A percentile compares a stretch with the other conserved stretches of the same genome.
phyloP scores from a whole-genome alignment of 2,329 filamentous ascomycete genomes.

The Penicillium hesseltinei region DNA sequence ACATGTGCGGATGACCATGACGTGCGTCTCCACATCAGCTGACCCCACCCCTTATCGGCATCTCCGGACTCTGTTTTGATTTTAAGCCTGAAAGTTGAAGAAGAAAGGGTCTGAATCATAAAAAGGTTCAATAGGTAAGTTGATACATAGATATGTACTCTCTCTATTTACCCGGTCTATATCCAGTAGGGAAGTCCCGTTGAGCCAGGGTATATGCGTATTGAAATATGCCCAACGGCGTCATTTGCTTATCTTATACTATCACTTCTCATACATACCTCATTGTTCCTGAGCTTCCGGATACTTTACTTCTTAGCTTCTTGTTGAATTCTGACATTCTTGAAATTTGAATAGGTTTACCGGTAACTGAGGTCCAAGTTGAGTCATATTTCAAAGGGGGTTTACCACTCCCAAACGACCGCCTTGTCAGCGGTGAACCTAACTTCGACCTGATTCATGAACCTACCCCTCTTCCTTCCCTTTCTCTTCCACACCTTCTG shows the following conservation, averaged over 20 bases:
- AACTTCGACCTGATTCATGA: conserved; percentile 25
- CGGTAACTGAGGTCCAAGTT: neutral
- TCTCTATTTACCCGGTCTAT: neutral
- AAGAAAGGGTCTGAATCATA: neutral
- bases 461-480: conserved; percentile 27
- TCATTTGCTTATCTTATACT: conserved; percentile 6
- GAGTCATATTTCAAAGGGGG: neutral
- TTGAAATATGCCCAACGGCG: neutral
- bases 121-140: neutral
- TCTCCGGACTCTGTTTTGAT: neutral
- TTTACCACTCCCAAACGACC: neutral
- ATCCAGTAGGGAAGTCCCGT: neutral
- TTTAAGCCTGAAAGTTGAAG: neutral
- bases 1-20: conserved; percentile 10
- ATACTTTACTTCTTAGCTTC: neutral
- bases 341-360: neutral
- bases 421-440: conserved; percentile 13
- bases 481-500: conserved; percentile 6
- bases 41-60: conserved; percentile 11
- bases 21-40: conserved; percentile 12
- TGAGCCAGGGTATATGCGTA: neutral
- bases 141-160: too few species aligned
- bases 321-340: neutral
- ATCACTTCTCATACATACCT: conserved; percentile 12
- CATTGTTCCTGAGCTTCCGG: conserved; percentile 9